A percentile compares a stretch with the other conserved stretches of the same genome.
phyloP scores from a whole-genome alignment of 116 monocot genomes.

The Cymodocea nodosa region DNA sequence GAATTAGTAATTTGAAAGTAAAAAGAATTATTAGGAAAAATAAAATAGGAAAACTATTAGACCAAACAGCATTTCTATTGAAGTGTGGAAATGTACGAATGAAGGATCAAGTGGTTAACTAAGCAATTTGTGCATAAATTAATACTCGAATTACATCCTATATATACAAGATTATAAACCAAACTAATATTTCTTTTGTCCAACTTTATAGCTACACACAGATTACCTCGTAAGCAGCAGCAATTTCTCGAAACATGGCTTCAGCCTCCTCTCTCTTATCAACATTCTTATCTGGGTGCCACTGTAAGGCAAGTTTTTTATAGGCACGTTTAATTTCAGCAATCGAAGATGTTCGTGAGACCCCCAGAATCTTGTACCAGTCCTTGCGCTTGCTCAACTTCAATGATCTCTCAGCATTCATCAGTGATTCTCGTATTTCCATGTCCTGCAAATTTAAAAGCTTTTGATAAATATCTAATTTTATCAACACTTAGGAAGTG shows the following conservation, averaged over 20 bases:
- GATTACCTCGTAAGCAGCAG: slow-evolving; percentile 93
- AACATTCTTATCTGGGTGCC: slow-evolving; percentile 99
- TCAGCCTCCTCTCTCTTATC: slow-evolving; percentile 92
- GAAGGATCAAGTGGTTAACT: too few species aligned
- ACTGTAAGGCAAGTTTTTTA: slow-evolving; percentile 95
- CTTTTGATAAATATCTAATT: background rate
- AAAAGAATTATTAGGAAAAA: too few species aligned
- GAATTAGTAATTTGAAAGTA: too few species aligned
- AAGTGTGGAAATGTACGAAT: too few species aligned
- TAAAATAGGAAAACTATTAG: too few species aligned
- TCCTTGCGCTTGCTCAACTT: slow-evolving; percentile 93
- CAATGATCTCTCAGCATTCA: slow-evolving; percentile 81
- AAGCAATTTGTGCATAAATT: too few species aligned
- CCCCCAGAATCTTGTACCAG: slow-evolving; percentile 89
- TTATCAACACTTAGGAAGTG: background rate
- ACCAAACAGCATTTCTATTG: too few species aligned
- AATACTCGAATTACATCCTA: too few species aligned
- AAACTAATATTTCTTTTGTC: too few species aligned
- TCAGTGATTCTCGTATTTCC: slow-evolving; percentile 70
- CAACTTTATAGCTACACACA: background rate
- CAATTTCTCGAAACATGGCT: slow-evolving; percentile 77
- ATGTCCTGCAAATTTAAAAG: slow-evolving; percentile 38
- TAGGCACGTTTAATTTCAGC: slow-evolving; percentile 92
- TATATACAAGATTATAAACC: too few species aligned
- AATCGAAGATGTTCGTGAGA: slow-evolving; percentile 74